Base-by-base conservation (phyloP, 179 eudicot genomes). In the Silene coronaria region DNA sequence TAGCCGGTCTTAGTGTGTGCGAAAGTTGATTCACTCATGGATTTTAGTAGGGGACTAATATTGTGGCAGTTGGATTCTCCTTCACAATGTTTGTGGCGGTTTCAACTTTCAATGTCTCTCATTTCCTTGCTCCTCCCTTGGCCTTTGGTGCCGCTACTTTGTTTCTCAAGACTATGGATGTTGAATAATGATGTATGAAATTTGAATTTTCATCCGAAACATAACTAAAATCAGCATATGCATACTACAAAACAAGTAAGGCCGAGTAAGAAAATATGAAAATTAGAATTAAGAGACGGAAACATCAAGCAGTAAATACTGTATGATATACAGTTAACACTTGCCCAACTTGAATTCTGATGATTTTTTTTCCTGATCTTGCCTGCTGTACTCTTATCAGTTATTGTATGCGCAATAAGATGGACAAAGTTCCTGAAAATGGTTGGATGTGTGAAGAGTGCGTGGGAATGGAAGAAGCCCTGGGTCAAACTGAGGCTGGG, bases 381-480 rank as follows among this genome's bases (percentile, higher is more conserved):
- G 66, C 19, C 34, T 63, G 57, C 65, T 79, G 32, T 11, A 46
- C 19, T 34, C 5, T 32, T 53, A 30, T 61, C 71, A 85, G 88
- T 61, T 85, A 85, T 65, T 85, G 88, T 75, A 85, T 85, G 88
- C 77, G 80, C 36, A 67, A 73, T 45, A 83, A 81, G 81, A 74
- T 83, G 86, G 86, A 83, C 19, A 68, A 67, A 24, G 83, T 83
- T 63, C 86, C 86, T 24, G 84, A 83, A 76, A 69, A 59, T 30
- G 81, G 82, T 75, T 85, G 88, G 88, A 71, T 79, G 76, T 85
- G 88, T 74, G 88, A 83, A 83, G 88, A 83, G 12, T 85, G 88
- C 64, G 3, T 45, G 32, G 22, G 64, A 19, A 66, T 77, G 59
- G 80, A 59, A 77, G 78, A 83, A 23, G 66, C 68, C 55, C 80